Base-by-base conservation (phyloP, 2,329 filamentous ascomycete genomes). In the Exophiala phaeomuriformis region DNA sequence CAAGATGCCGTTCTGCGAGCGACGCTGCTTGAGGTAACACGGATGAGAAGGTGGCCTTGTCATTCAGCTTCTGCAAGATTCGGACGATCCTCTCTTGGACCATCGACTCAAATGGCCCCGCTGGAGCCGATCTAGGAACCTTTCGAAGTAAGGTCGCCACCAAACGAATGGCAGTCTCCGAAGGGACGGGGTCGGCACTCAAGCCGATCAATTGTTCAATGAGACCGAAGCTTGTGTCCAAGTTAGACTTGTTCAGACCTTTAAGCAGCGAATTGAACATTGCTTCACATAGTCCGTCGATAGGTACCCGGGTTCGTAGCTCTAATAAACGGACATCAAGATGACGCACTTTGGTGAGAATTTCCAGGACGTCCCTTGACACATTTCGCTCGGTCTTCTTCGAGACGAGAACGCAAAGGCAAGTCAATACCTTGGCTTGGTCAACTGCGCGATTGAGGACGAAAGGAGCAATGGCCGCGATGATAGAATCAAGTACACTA, bases 391-490 rank as follows among this genome's bases (percentile, higher is more conserved):
- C 79, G 2, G 82, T 82, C 65, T 88, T 83, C 68, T 90, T 85
- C 66, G 95, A 87, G 1, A 88, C 86, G 40, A 97, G 74, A 19
- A 95, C 83, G 3, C 87, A 83, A 49, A 97, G 72, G 65, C 88
- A 94, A 8, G 88, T 82, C 1, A 96, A 76, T 7, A 84, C 90
- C 10, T 87, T 81, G 12, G 82, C 77, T 8, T 54, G n/a, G 35
- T 58, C 55, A 1, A 85, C 70, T 0, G 87, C 94, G 56, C 90
- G 84, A 41, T 76, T 71, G 1, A 82, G 85, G 83, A 89, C 94
- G 5, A 86, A 88, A 30, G 78, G 73, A 5, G 86, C 84, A 33
- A 95, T 81, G 58, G 90, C 88, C 64, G 95, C 88, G 89, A 97
- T 95, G 64, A 98, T 78, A 1, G 85, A 84, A 50, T 87, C 83